Base-by-base conservation (phyloP, 2,329 filamentous ascomycete species). In the Calonectria fujianensis region DNA sequence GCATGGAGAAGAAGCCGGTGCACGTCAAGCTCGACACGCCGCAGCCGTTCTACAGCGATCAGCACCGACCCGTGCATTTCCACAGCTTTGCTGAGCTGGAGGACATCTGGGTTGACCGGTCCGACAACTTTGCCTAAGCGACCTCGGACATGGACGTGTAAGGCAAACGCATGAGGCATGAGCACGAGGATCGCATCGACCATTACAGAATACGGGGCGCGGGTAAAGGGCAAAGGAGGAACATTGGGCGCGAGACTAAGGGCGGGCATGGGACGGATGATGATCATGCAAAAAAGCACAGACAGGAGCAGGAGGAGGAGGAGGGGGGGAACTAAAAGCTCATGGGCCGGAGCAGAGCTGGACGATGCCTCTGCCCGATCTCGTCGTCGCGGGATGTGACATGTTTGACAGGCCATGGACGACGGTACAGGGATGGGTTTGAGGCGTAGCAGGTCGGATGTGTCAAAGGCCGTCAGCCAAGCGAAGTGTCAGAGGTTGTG, bases 41-140 rank as follows among this genome's bases (percentile, higher is more conserved):
- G 24, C 86, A 93, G 79, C 90, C 94, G 11, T 98, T 98, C 87
- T 99, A 99, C 87, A 96, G 94, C 83, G 96, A 96, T 81, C 90
- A 96, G 81, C 97, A 99, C 86, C 92, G 97, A 32, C 96, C 96
- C 20, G 88, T 98, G 71, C 97, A 99, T 87, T 99, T 99, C 91
- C 94, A 96, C 84, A 98, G 96, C 85, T 99, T 99, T 87, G 95
- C 96, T 1, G 96, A 99, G 88, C 86, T 99, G 84, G 97, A 99
- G 87, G 96, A 99, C 85, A 94, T 98, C 52, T 98, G 96, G 92
- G 96, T 98, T 61, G 97, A 99, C 85, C 90, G 96, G 81, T 92
- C 92, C 77, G 96, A 99, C 87, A 96, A 96, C 84, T 98, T 99
- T 88, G 96, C 95, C 80, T 98, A 91, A 89, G 73, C 39, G 37